These are phyloP conservation scores for Aspergillus sojae DNA, from an alignment of 2,329 filamentous ascomycete genomes.

Conservation along the genomic window DNA sequence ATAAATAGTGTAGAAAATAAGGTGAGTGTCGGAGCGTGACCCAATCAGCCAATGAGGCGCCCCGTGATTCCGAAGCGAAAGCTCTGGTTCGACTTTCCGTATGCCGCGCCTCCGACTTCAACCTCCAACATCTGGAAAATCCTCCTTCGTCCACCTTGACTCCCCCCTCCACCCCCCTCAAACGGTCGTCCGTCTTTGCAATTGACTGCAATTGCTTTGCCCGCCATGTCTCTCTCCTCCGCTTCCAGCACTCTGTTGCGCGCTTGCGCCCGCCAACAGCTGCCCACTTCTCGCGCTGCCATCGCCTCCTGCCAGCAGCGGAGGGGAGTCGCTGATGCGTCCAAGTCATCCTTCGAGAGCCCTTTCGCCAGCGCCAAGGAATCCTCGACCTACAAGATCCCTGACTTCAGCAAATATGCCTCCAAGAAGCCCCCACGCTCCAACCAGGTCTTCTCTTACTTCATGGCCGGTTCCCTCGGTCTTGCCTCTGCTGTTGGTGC, in stretches of 20 bases:
- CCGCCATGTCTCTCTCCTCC: conserved; percentile 59
- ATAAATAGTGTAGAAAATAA: background rate
- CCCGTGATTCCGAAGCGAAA: conserved; percentile 47
- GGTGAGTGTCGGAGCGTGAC: conserved; percentile 14
- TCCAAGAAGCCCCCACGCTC: conserved; percentile 66
- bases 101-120: conserved; percentile 38
- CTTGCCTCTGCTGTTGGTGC: conserved; percentile 88
- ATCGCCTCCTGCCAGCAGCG: conserved; percentile 46
- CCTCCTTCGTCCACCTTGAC: conserved; percentile 32
- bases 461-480: conserved; percentile 97
- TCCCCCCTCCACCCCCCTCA: conserved; percentile 25
- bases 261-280: conserved; percentile 51
- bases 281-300: conserved; percentile 46
- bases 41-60: conserved; percentile 41
- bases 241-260: conserved; percentile 72
- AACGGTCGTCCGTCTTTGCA: conserved; percentile 27
- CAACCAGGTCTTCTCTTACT: conserved; percentile 94
- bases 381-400: conserved; percentile 69
- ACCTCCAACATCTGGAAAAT: conserved; percentile 40
- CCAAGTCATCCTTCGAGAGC: conserved; percentile 50
- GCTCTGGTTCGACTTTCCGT: conserved; percentile 34
- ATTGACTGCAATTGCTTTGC: conserved; percentile 39
- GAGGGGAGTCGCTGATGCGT: conserved; percentile 41
- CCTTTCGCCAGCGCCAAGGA: conserved; percentile 58
- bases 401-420: conserved; percentile 87